phyloP scores from a whole-genome alignment of 148 eudicot genomes.

The Dianthus caryophyllus region DNA sequence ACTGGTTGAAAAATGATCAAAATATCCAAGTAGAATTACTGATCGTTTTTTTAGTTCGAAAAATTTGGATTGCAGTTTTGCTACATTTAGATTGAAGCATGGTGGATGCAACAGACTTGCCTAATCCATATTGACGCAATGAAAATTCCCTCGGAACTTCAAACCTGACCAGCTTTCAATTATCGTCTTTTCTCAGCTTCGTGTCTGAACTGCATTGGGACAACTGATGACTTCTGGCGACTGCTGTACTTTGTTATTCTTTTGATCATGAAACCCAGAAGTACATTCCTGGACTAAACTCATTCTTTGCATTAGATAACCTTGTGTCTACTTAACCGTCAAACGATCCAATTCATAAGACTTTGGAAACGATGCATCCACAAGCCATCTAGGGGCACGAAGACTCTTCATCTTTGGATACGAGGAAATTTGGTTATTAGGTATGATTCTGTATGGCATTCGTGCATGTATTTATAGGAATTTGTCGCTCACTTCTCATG shows the following conservation, averaged over 20 bases:
- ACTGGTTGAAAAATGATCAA: too few species aligned
- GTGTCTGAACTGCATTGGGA: constrained; percentile 54
- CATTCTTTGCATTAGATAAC: constrained; percentile 16
- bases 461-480: constrained; percentile 9
- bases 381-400: neutral
- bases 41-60: too few species aligned
- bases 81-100: too few species aligned
- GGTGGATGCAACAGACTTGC: too few species aligned
- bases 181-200: constrained; percentile 52
- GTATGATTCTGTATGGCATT: neutral
- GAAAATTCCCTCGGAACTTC: too few species aligned
- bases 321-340: too few species aligned
- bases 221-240: constrained; percentile 50
- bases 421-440: constrained; percentile 1
- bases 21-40: too few species aligned
- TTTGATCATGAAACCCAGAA: constrained; percentile 17
- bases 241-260: constrained; percentile 31
- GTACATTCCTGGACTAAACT: constrained; percentile 7
- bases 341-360: neutral
- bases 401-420: neutral
- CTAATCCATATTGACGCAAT: too few species aligned
- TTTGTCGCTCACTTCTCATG: constrained; percentile 11
- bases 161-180: too few species aligned
- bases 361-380: neutral
- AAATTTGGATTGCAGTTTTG: too few species aligned